Evolutionary conservation across 371 early-diverging fungal species (phyloP).

Genomic region (Syncephalastrum racemosum): DNA sequence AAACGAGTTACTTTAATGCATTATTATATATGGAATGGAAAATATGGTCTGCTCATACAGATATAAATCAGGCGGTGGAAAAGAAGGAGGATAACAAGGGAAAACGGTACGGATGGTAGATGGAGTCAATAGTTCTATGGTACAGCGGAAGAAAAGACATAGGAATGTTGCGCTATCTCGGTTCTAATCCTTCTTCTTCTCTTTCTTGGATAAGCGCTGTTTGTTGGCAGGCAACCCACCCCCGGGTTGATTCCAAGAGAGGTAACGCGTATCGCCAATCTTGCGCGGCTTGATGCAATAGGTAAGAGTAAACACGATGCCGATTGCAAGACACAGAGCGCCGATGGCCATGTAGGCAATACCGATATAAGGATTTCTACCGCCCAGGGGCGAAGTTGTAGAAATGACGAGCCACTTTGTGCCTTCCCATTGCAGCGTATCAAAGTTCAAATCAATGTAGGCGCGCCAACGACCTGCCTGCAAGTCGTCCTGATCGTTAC

Average conservation of each 20-base stretch:
- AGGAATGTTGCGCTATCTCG: too few species aligned
- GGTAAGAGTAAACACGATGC: constrained; percentile 78
- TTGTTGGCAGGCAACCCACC: constrained; percentile 36
- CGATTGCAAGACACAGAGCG: constrained; percentile 79
- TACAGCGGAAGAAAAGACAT: not conserved
- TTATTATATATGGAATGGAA: too few species aligned
- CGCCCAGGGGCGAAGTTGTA: constrained; percentile 90
- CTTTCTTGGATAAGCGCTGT: constrained; percentile 7
- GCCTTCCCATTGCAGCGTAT: constrained; percentile 81
- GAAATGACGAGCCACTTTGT: constrained; percentile 93
- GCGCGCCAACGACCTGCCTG: constrained; percentile 66
- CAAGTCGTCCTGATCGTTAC: constrained; percentile 60
- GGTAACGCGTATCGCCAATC: constrained; percentile 42
- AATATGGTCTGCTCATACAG: too few species aligned
- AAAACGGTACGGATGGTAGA: not conserved
- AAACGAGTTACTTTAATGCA: too few species aligned
- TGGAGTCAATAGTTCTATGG: not conserved
- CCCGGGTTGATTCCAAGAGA: constrained; percentile 44
- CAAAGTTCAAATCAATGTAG: constrained; percentile 72
- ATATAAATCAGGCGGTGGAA: too few species aligned
- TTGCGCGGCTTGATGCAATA: constrained; percentile 83
- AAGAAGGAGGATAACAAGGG: too few species aligned
- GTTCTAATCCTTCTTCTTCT: constrained; percentile 6
- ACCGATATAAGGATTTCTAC: constrained; percentile 94
- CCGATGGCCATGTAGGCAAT: constrained; percentile 92